phyloP scores from a whole-genome alignment of 805 yeast genomes.

The Saccharomyces paradoxus region DNA sequence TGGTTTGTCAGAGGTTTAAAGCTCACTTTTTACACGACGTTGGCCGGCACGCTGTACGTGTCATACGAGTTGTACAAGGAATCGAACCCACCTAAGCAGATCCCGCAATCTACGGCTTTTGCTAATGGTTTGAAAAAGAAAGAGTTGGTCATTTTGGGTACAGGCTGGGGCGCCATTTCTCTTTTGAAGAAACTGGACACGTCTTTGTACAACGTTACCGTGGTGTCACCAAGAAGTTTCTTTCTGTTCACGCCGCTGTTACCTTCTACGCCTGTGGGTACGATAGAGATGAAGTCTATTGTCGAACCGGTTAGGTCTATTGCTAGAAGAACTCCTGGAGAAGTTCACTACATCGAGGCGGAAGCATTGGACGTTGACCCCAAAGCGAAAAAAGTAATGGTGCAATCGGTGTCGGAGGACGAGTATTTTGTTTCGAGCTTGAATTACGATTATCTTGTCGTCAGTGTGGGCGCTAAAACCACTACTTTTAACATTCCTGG shows the following conservation, averaged over 20 bases:
- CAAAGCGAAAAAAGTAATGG: slow-evolving; percentile 51
- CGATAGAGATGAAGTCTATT: slow-evolving; percentile 81
- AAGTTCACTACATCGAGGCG: slow-evolving; percentile 79
- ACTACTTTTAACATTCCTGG: slow-evolving; percentile 94
- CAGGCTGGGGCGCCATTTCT: slow-evolving; percentile 94
- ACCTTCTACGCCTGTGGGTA: slow-evolving; percentile 92
- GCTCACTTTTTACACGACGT: slow-evolving; percentile 36
- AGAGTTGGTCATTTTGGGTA: slow-evolving; percentile 61
- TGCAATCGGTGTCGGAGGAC: slow-evolving; percentile 38
- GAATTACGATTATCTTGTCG: slow-evolving; percentile 73
- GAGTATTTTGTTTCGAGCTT: slow-evolving; percentile 42
- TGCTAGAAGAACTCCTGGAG: slow-evolving; percentile 71
- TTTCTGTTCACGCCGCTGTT: slow-evolving; percentile 92
- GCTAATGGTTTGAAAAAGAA: slow-evolving; percentile 38
- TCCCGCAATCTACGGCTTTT: slow-evolving; percentile 48
- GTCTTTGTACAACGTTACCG: slow-evolving; percentile 75
- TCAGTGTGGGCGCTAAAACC: slow-evolving; percentile 93
- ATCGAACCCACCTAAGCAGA: slow-evolving; percentile 50
- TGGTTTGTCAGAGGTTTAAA: slow-evolving; percentile 22
- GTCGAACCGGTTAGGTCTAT: slow-evolving; percentile 88
- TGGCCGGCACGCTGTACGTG: slow-evolving; percentile 47
- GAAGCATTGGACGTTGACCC: slow-evolving; percentile 83
- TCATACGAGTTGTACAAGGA: slow-evolving; percentile 60
- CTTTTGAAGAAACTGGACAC: slow-evolving; percentile 79
- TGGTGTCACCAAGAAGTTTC: slow-evolving; percentile 91